A percentile compares a stretch with the other conserved stretches of the same genome.
Evolutionary conservation across 176 grass and related monocot species (phyloP).

Genomic region (Zoysia pacifica): DNA sequence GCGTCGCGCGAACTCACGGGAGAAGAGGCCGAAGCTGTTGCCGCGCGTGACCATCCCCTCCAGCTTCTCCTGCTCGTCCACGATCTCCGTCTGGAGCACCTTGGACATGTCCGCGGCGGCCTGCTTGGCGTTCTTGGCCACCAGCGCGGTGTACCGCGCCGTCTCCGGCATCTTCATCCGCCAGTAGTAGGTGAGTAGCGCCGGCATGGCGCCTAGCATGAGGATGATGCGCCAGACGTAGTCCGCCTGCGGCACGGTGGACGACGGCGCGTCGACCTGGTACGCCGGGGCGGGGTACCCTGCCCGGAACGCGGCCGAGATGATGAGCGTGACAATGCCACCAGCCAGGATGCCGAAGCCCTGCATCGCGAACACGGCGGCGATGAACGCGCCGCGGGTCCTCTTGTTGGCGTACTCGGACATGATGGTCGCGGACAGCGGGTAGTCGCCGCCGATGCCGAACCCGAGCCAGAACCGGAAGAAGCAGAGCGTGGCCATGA

Average conservation of each 20-base stretch:
- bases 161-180: constrained; percentile 84
- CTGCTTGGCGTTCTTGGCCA: constrained; percentile 68
- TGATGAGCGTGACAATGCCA: constrained; percentile 47
- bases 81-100: constrained; percentile 54
- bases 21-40: constrained; percentile 52
- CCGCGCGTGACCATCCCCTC: neutral
- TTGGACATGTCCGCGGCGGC: constrained; percentile 71
- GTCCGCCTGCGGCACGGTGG: constrained; percentile 48
- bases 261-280: neutral
- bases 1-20: constrained; percentile 42
- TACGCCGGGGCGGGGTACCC: constrained; percentile 42
- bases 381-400: constrained; percentile 73
- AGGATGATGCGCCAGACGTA: constrained; percentile 65
- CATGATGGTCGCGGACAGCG: constrained; percentile 90
- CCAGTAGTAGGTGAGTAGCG: constrained; percentile 70
- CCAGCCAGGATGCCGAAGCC: constrained; percentile 67
- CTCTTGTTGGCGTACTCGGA: constrained; percentile 92
- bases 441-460: constrained; percentile 91
- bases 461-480: constrained; percentile 95
- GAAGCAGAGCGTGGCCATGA: constrained; percentile 69
- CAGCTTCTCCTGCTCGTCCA: constrained; percentile 35
- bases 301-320: constrained; percentile 45
- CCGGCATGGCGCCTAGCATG: constrained; percentile 55
- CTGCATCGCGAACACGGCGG: too few species aligned
- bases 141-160: constrained; percentile 71